Evolutionary conservation across 78 protist species (phyloP).

Genomic region (Paulinella micropora): DNA sequence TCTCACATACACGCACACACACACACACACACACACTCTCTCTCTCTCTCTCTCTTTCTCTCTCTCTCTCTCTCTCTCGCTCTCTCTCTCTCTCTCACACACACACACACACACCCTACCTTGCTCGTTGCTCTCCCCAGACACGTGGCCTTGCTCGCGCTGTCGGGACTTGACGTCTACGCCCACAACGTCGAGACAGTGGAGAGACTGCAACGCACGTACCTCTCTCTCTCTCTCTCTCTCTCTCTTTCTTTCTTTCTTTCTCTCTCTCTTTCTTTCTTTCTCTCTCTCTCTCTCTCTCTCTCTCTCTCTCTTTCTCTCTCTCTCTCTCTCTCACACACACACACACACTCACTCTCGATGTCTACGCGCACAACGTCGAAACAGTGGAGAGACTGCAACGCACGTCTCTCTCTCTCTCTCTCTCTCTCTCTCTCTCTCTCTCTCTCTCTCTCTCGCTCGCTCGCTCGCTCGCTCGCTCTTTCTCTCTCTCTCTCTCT

Average conservation of each 20-base stretch:
- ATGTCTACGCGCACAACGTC: slow-evolving; percentile 74
- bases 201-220: slow-evolving; percentile 20
- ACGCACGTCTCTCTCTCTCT: too few relatives aligned
- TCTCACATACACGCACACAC: too few relatives aligned
- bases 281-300: too few relatives aligned
- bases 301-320: too few relatives aligned
- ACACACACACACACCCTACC: too few relatives aligned
- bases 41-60: neutral
- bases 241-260: neutral
- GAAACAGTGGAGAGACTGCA: slow-evolving; percentile 34
- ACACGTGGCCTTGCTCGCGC: slow-evolving; percentile 40
- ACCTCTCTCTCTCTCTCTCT: neutral
- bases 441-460: too few relatives aligned
- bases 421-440: neutral
- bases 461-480: too few relatives aligned
- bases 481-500: neutral
- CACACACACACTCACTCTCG: too few relatives aligned
- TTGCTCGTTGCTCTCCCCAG: slow-evolving; percentile 13
- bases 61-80: neutral
- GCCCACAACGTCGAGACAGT: slow-evolving; percentile 73
- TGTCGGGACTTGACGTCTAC: slow-evolving; percentile 58
- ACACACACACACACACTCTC: neutral
- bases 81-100: too few relatives aligned
- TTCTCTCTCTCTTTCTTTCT: neutral
- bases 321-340: too few relatives aligned